Conservation (phyloP, 164 flowering plant species). For the Stephania cephalantha region DNA sequence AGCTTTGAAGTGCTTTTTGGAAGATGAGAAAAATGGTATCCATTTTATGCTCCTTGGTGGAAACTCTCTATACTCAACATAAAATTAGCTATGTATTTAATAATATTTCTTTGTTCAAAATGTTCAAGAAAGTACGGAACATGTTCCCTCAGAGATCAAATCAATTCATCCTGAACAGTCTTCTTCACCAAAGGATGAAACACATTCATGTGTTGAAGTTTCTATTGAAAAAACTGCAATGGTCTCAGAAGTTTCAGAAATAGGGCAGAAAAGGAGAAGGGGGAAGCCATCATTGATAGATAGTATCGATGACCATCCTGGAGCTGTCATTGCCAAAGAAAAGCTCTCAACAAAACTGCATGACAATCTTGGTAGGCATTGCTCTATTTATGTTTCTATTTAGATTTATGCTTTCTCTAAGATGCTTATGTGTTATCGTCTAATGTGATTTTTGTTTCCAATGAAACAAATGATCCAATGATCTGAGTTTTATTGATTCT, state of each 20-base stretch:
- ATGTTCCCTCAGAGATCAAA: conserved; percentile 15
- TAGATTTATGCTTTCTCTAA: not conserved
- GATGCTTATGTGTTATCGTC: too few relatives aligned
- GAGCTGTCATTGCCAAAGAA: conserved; percentile 15
- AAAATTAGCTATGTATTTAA: conserved; percentile 1
- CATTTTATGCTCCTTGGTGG: not conserved
- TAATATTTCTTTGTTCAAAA: conserved; percentile 23
- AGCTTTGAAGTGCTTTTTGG: conserved; percentile 48
- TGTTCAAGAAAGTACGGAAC: conserved; percentile 20
- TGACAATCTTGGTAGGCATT: conserved; percentile 25
- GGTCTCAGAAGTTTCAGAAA: conserved; percentile 24
- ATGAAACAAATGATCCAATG: not conserved
- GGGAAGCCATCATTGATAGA: conserved; percentile 21
- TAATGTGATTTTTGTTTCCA: not conserved
- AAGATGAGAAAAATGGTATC: conserved; percentile 33
- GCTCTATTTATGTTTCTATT: conserved; percentile 1
- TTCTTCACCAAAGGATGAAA: not conserved
- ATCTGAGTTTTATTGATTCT: not conserved
- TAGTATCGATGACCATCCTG: conserved; percentile 13
- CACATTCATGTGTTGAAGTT: conserved; percentile 16
- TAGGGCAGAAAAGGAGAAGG: conserved; percentile 26
- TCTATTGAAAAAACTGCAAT: conserved; percentile 8
- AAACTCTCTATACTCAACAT: not conserved
- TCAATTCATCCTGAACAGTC: conserved; percentile 1
- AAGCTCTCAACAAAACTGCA: conserved; percentile 22